A percentile compares a stretch with the other conserved stretches of the same genome.
phyloP scores from a whole-genome alignment of 352 stramenopile genomes.

The Blastocystis sp. region DNA sequence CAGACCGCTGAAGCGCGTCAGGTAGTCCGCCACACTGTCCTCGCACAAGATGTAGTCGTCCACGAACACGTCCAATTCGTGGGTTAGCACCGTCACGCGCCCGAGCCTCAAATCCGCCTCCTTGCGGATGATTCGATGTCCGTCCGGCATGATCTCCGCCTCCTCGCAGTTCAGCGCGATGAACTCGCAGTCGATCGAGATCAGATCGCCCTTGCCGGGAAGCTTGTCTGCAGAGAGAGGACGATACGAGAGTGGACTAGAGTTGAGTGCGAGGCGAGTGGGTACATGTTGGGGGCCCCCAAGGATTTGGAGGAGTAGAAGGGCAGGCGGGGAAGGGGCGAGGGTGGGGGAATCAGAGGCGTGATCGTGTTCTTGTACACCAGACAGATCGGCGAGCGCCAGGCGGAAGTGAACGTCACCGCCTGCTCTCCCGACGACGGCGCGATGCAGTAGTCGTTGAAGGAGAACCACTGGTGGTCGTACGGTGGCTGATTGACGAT shows the following conservation, averaged over 20 bases:
- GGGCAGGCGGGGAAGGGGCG: neutral
- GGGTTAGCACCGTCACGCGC: conserved; percentile 82
- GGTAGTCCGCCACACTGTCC: conserved; percentile 86
- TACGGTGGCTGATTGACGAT: neutral
- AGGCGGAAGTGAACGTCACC: conserved; percentile 79
- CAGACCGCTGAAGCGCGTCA: conserved; percentile 88
- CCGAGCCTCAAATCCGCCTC: conserved; percentile 83
- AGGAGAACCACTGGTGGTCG: conserved; percentile 79
- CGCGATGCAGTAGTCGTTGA: conserved; percentile 84
- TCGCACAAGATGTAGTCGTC: conserved; percentile 86
- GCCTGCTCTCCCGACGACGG: conserved; percentile 80
- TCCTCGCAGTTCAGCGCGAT: conserved; percentile 77
- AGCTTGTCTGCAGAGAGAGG: conserved; percentile 74
- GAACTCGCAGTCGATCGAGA: conserved; percentile 86
- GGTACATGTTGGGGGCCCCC: conserved; percentile 8
- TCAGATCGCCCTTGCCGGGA: conserved; percentile 79
- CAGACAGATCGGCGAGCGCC: conserved; percentile 29
- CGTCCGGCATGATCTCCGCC: conserved; percentile 76
- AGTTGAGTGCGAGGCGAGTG: neutral
- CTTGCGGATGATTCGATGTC: conserved; percentile 82
- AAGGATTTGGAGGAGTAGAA: conserved; percentile 54
- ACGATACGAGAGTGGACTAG: conserved; percentile 27
- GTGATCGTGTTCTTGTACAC: conserved; percentile 15
- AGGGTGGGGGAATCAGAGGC: neutral
- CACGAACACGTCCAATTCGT: conserved; percentile 82